phyloP scores from a whole-genome alignment of 441 rosid genomes.

The Erysimum pusillum region DNA sequence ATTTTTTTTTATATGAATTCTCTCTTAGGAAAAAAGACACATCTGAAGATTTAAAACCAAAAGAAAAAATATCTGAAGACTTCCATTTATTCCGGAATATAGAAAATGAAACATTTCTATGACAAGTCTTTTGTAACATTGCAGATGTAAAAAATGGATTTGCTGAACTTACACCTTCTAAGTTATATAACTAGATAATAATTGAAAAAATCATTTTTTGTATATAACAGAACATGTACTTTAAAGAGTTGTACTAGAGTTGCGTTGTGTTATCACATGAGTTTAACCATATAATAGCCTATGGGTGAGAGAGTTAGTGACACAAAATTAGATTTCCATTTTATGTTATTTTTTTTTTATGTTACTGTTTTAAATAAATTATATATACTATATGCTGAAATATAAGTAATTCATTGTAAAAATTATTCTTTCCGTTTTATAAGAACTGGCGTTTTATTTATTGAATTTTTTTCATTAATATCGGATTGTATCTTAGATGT shows the following conservation, averaged over 20 bases:
- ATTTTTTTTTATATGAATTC: constrained; percentile 8
- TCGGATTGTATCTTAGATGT: background rate
- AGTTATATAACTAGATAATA: background rate
- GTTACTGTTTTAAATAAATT: background rate
- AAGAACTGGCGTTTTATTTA: background rate
- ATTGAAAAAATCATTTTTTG: background rate
- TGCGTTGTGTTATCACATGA: no score
- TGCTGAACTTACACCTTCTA: background rate
- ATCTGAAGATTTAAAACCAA: background rate
- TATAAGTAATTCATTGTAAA: background rate
- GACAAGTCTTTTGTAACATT: background rate
- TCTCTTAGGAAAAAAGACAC: background rate
- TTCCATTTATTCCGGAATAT: background rate
- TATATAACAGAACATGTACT: background rate
- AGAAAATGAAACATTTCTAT: background rate
- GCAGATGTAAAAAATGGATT: constrained; percentile 14
- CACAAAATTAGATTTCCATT: background rate
- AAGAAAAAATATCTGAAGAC: no score
- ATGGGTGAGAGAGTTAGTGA: background rate
- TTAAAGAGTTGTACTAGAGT: no score
- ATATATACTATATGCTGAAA: background rate
- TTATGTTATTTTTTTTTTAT: no score
- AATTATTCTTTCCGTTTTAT: background rate
- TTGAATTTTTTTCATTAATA: no score
- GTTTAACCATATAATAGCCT: background rate